Evolutionary conservation across 2,329 filamentous ascomycete species (phyloP).

Genomic region (Pyrenophora seminiperda): DNA sequence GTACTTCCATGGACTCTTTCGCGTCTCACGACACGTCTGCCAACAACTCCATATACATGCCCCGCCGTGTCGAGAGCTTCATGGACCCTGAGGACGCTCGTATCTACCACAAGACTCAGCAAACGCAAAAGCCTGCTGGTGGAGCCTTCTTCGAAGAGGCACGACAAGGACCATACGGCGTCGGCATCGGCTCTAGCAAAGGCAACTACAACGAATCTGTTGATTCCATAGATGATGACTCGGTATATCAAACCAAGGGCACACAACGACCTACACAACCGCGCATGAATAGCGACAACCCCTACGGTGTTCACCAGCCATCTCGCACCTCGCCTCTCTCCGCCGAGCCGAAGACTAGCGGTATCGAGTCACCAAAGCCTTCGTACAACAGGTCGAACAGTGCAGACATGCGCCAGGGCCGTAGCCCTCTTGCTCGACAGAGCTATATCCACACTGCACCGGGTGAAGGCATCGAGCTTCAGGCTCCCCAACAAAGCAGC

Average conservation of each 20-base stretch:
- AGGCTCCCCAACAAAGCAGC: conserved; percentile 41
- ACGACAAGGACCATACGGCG: conserved; percentile 35
- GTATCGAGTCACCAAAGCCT: conserved; percentile 39
- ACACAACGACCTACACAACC: conserved; percentile 31
- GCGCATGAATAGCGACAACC: conserved; percentile 32
- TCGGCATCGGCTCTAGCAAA: conserved; percentile 30
- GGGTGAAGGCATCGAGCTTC: conserved; percentile 45
- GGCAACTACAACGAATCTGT: conserved; percentile 42
- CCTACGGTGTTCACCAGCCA: conserved; percentile 21
- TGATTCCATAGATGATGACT: conserved; percentile 45
- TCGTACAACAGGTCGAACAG: conserved; percentile 31
- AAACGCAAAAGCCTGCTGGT: conserved; percentile 51
- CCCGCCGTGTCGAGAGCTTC: conserved; percentile 72
- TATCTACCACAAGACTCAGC: conserved; percentile 73
- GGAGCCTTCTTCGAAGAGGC: conserved; percentile 50
- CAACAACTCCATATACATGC: conserved; percentile 67
- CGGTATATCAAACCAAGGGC: conserved; percentile 38
- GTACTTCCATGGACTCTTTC: conserved; percentile 71
- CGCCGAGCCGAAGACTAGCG: conserved; percentile 30
- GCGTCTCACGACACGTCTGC: conserved; percentile 60
- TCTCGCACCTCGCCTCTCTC: conserved; percentile 38
- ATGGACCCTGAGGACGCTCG: conserved; percentile 78
- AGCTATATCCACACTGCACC: conserved; percentile 49
- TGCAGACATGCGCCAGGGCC: conserved; percentile 42
- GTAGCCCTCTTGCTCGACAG: conserved; percentile 54